phyloP scores from a whole-genome alignment of 148 eudicot genomes.

The Vaccinium myrtillus region DNA sequence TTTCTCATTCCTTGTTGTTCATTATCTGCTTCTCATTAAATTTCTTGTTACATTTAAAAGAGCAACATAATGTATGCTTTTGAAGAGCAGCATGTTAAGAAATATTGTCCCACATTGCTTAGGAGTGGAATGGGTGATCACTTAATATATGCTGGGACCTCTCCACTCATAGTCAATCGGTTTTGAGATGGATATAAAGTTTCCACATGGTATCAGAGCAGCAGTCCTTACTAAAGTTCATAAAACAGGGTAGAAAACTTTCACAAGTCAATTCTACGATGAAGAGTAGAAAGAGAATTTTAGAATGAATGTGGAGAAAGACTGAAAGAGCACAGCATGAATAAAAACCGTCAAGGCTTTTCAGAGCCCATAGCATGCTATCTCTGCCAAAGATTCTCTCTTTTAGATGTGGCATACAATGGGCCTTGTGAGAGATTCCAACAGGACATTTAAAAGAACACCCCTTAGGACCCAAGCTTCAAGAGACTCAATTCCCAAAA shows the following conservation, averaged over 20 bases:
- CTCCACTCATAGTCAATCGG: no score
- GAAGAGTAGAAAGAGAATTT: background rate
- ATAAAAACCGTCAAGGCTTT: background rate
- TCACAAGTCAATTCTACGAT: background rate
- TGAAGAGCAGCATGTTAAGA: no score
- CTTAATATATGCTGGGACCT: no score
- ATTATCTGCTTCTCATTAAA: background rate
- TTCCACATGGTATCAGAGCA: no score
- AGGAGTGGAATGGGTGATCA: no score
- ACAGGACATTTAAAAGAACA: background rate
- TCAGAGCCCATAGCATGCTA: constrained; percentile 5
- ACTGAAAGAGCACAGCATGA: background rate
- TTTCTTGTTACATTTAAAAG: background rate
- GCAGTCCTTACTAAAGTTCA: background rate
- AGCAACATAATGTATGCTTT: background rate
- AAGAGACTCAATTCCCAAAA: background rate
- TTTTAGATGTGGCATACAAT: background rate
- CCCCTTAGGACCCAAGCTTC: background rate
- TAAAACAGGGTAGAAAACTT: background rate
- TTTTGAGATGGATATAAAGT: no score
- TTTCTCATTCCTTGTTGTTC: background rate
- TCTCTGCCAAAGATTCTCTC: constrained; percentile 3
- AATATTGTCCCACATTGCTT: no score
- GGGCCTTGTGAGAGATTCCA: background rate
- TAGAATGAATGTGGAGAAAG: background rate